Conservation (phyloP, 2,329 filamentous ascomycete species). For the Sclerotinia nivalis region DNA sequence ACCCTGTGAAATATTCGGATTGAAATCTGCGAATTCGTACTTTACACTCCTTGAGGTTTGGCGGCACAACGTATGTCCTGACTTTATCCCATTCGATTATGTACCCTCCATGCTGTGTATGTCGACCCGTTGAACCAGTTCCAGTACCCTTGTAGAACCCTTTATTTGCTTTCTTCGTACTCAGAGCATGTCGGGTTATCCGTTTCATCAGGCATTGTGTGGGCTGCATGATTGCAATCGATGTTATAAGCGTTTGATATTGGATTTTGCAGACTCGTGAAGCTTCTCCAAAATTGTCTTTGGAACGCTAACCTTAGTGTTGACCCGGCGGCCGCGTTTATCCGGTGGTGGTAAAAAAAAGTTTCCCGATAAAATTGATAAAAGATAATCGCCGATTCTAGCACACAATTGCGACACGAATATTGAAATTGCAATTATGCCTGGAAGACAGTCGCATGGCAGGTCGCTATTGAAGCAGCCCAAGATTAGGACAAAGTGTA, state of each 20-base stretch:
- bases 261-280: constrained; percentile 7
- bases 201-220: constrained; percentile 66
- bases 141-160: constrained; percentile 98
- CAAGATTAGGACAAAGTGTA: constrained; percentile 49
- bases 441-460: constrained; percentile 43
- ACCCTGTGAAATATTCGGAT: background rate
- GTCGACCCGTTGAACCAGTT: constrained; percentile 80
- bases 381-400: constrained; percentile 20
- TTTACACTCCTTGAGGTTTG: constrained; percentile 67
- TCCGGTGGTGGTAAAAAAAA: constrained; percentile 28
- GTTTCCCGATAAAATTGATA: constrained; percentile 33
- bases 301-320: constrained; percentile 3
- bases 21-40: constrained; percentile 48
- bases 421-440: constrained; percentile 34
- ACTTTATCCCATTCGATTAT: constrained; percentile 83
- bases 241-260: background rate
- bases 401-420: constrained; percentile 12
- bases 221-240: constrained; percentile 57
- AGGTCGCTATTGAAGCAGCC: constrained; percentile 36
- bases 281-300: constrained; percentile 22
- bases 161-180: constrained; percentile 88
- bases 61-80: constrained; percentile 83
- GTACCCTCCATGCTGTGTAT: constrained; percentile 83
- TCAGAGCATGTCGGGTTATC: constrained; percentile 76
- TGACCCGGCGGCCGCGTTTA: constrained; percentile 32